These are phyloP conservation scores for Cystobasidium sp. DNA, from an alignment of 1,284 basidiomycete genomes.

Conservation along the genomic window DNA sequence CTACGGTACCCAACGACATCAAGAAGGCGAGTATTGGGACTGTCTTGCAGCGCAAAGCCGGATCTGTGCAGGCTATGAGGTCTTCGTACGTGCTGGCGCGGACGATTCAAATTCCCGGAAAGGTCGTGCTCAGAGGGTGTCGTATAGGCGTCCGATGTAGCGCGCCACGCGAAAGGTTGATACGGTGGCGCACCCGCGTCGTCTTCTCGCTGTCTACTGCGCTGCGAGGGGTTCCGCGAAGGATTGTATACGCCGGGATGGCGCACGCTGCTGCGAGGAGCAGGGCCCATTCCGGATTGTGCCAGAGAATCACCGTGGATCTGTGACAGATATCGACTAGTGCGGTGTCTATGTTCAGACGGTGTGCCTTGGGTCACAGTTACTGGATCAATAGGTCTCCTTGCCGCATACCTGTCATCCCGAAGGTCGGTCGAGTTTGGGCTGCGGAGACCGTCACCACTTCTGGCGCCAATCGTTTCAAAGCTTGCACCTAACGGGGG, in stretches of 20 bases:
- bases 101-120: slow-evolving; percentile 2
- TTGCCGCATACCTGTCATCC: no score
- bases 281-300: neutral
- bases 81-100: slow-evolving; percentile 7
- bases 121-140: neutral
- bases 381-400: no score
- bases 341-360: no score
- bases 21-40: neutral
- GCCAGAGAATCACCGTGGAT: no score
- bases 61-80: neutral
- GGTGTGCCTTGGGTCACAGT: no score
- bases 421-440: no score
- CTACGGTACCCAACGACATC: slow-evolving; percentile 1
- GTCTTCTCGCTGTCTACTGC: neutral
- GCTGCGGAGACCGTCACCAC: no score
- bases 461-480: no score
- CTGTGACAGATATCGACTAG: no score
- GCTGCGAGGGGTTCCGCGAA: neutral
- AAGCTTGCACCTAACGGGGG: no score
- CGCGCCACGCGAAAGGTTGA: neutral
- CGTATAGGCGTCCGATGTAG: slow-evolving; percentile 2
- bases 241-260: neutral
- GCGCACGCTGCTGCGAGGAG: neutral
- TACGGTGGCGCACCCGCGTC: neutral
- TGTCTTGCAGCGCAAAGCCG: slow-evolving; percentile 14